Percentiles rank a stretch among this genome's conserved stretches.
phyloP scores from a whole-genome alignment of 768 basidiomycete genomes.

The Lactarius psammicola region DNA sequence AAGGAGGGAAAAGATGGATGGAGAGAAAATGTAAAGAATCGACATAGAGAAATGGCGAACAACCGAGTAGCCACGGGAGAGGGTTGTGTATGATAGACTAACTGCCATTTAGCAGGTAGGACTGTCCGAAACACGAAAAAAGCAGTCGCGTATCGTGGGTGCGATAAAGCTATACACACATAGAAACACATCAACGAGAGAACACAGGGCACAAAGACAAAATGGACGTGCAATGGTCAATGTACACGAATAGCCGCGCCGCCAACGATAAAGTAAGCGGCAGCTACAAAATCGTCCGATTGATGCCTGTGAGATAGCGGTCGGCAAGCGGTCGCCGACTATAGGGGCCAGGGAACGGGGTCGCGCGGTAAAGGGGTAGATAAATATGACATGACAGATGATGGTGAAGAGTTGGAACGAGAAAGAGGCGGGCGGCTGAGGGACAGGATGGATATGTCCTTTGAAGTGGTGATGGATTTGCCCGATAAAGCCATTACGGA shows the following conservation, averaged over 20 bases:
- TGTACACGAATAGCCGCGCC: constrained; percentile 14
- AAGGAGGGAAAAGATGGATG: constrained; percentile 19
- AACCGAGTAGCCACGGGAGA: constrained; percentile 13
- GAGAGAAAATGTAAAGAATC: constrained; percentile 1
- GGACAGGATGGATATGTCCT: constrained; percentile 70
- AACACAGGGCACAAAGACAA: constrained; percentile 11
- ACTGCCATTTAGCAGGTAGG: constrained; percentile 13
- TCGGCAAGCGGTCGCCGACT: constrained; percentile 5
- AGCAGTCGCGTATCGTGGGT: constrained; percentile 12
- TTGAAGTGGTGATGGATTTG: constrained; percentile 29
- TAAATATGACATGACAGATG: constrained; percentile 39
- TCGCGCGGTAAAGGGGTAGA: constrained; percentile 31
- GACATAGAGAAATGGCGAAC: constrained; percentile 13
- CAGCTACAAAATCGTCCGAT: constrained; percentile 4
- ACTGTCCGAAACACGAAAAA: constrained; percentile 15
- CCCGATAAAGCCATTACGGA: constrained; percentile 31
- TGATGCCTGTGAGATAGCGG: background rate
- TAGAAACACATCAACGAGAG: constrained; percentile 13
- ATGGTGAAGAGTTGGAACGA: constrained; percentile 34
- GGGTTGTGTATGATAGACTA: constrained; percentile 10
- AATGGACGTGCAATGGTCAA: constrained; percentile 7
- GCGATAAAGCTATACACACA: constrained; percentile 16
- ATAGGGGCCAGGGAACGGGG: constrained; percentile 29
- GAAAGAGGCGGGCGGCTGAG: constrained; percentile 41
- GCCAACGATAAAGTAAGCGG: background rate